phyloP scores from a whole-genome alignment of 306 rosid genomes.

The Spatholobus suberectus region DNA sequence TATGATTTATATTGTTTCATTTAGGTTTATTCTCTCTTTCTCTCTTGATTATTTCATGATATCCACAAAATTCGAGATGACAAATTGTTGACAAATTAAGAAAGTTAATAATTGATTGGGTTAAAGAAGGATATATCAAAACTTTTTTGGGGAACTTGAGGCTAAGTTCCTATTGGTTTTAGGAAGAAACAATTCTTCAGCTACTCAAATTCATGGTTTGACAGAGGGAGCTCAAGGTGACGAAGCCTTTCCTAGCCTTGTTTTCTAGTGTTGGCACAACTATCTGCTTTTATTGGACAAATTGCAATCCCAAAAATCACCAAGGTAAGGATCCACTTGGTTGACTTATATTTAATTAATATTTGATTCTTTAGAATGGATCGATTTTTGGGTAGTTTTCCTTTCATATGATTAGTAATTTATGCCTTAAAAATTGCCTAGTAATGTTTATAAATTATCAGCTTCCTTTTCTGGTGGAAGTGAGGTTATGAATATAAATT shows the following conservation, averaged over 20 bases:
- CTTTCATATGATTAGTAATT: neutral
- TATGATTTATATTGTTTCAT: conserved; percentile 22
- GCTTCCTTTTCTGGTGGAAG: conserved; percentile 76
- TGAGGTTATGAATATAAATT: no score
- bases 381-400: conserved; percentile 24
- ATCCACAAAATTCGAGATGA: conserved; percentile 74
- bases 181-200: conserved; percentile 58
- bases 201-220: conserved; percentile 56
- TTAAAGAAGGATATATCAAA: conserved; percentile 90
- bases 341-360: conserved; percentile 1
- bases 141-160: conserved; percentile 73
- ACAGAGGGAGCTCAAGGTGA: conserved; percentile 63
- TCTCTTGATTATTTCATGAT: conserved; percentile 55
- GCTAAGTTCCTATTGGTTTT: conserved; percentile 65
- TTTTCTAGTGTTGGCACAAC: conserved; percentile 79
- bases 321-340: conserved; percentile 58
- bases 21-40: conserved; percentile 29
- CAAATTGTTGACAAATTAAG: conserved; percentile 65
- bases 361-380: conserved; percentile 4
- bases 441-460: conserved; percentile 69
- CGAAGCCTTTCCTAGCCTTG: no score
- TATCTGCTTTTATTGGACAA: conserved; percentile 75
- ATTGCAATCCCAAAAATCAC: conserved; percentile 82
- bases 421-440: conserved; percentile 33
- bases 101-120: conserved; percentile 69